Conservation (phyloP, 2,329 filamentous ascomycete genomes). For the Paecilomyces fulvus region DNA sequence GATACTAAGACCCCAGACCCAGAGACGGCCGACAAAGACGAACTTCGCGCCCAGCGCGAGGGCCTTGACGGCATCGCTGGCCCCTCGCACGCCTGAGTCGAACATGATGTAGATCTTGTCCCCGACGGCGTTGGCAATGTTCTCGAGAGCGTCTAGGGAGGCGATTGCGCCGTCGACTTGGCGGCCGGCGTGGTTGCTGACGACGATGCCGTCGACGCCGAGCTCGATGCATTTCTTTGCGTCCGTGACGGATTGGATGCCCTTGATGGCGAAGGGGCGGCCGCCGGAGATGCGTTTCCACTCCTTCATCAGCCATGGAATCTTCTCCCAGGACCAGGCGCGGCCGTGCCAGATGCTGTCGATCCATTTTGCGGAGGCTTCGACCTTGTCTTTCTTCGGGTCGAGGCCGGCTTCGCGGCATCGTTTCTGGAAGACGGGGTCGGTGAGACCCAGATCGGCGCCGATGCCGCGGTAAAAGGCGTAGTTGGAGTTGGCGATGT, state of each 20-base stretch:
- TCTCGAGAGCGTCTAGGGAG: conserved; percentile 52
- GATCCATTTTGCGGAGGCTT: conserved; percentile 54
- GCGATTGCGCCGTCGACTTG: conserved; percentile 55
- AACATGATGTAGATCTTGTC: conserved; percentile 49
- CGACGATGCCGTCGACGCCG: conserved; percentile 58
- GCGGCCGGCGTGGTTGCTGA: conserved; percentile 63
- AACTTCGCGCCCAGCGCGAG: conserved; percentile 54
- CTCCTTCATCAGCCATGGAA: conserved; percentile 54
- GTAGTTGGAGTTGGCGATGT: conserved; percentile 50
- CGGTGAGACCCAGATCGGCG: conserved; percentile 47
- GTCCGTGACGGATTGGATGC: conserved; percentile 60
- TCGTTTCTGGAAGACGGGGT: conserved; percentile 51
- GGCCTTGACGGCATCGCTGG: conserved; percentile 53
- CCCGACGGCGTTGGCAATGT: conserved; percentile 47
- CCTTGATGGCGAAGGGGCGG: conserved; percentile 57
- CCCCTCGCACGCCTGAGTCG: conserved; percentile 51
- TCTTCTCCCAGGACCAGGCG: conserved; percentile 57
- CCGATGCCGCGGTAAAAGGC: conserved; percentile 56
- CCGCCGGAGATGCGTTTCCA: conserved; percentile 48
- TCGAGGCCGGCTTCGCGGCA: conserved; percentile 47
- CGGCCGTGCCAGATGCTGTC: conserved; percentile 58
- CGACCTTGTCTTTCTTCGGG: conserved; percentile 42
- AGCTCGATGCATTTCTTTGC: conserved; percentile 51
- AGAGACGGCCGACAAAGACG: conserved; percentile 53
- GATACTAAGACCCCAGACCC: conserved; percentile 53